These are phyloP conservation scores for Rubroboletus pulcherrimus DNA, from an alignment of 768 basidiomycete species.

Conservation along the genomic window DNA sequence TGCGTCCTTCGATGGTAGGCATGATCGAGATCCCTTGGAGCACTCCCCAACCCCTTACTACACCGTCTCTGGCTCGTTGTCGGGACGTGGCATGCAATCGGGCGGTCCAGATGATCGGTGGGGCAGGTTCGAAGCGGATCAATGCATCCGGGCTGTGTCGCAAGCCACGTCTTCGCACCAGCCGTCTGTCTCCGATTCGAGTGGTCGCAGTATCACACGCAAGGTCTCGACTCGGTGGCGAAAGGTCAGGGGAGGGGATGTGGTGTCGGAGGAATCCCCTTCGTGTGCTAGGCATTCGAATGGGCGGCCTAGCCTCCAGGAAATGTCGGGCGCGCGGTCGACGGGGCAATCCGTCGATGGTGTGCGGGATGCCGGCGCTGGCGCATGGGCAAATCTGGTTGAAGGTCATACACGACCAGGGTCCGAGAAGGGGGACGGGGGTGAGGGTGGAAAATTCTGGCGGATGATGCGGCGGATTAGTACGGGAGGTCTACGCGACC, in stretches of 20 bases:
- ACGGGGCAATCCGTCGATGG: constrained; percentile 21
- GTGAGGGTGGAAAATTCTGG: constrained; percentile 52
- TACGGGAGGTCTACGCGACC: constrained; percentile 58
- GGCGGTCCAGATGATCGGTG: constrained; percentile 40
- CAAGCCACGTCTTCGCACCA: background rate
- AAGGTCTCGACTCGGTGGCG: constrained; percentile 37
- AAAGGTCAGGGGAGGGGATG: constrained; percentile 14
- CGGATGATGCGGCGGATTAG: constrained; percentile 70
- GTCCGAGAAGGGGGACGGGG: constrained; percentile 12
- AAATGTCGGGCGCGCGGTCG: constrained; percentile 11
- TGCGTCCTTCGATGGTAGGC: constrained; percentile 3
- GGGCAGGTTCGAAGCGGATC: constrained; percentile 3
- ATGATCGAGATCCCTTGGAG: constrained; percentile 14
- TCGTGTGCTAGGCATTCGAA: constrained; percentile 15
- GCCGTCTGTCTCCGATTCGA: constrained; percentile 9
- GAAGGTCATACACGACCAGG: constrained; percentile 8
- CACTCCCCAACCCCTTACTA: constrained; percentile 45
- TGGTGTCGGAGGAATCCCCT: constrained; percentile 25
- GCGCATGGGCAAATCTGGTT: constrained; percentile 11
- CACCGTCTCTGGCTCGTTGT: constrained; percentile 49
- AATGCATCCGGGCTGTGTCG: background rate
- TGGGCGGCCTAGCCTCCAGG: constrained; percentile 35
- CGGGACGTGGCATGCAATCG: constrained; percentile 43
- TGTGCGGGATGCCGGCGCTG: constrained; percentile 7
- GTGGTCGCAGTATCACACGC: constrained; percentile 28